Conservation (phyloP, 2,329 filamentous ascomycete genomes). For the Monosporascus sp. region DNA sequence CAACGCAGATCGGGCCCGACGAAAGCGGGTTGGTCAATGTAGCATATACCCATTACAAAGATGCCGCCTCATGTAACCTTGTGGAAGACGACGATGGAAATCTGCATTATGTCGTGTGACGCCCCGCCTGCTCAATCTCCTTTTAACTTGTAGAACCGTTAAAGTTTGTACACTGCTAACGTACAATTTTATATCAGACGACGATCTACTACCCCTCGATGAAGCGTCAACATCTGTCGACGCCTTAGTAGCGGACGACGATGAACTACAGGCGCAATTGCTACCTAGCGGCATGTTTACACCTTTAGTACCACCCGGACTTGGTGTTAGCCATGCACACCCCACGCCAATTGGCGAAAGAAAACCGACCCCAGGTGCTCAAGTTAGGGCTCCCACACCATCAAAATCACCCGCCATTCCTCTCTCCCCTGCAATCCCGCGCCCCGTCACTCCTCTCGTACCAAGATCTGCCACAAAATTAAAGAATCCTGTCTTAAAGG, state of each 20-base stretch:
- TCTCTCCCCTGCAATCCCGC: slow-evolving; percentile 12
- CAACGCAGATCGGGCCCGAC: slow-evolving; percentile 34
- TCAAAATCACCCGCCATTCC: slow-evolving; percentile 17
- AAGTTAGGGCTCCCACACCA: slow-evolving; percentile 12
- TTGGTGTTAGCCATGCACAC: slow-evolving; percentile 34
- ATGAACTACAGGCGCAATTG: slow-evolving; percentile 15
- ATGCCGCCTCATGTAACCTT: slow-evolving; percentile 33
- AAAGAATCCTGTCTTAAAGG: slow-evolving; percentile 18
- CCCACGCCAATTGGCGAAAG: slow-evolving; percentile 20
- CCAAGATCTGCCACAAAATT: slow-evolving; percentile 20
- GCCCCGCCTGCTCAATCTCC: slow-evolving; percentile 26
- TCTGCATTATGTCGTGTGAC: slow-evolving; percentile 43
- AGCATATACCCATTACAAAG: slow-evolving; percentile 38
- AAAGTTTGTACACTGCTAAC: slow-evolving; percentile 23
- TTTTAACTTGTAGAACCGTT: slow-evolving; percentile 20
- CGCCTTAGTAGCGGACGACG: slow-evolving; percentile 58
- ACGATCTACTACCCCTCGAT: slow-evolving; percentile 55
- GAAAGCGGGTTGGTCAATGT: slow-evolving; percentile 42
- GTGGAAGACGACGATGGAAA: slow-evolving; percentile 60
- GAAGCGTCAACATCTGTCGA: slow-evolving; percentile 61
- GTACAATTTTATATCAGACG: slow-evolving; percentile 51
- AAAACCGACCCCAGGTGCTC: slow-evolving; percentile 13
- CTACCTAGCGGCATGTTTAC: slow-evolving; percentile 20
- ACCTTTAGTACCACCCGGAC: slow-evolving; percentile 42
- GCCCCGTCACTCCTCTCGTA: slow-evolving; percentile 27